Conservation (phyloP, 2,329 filamentous ascomycete species). For the Talaromyces pinophilus region DNA sequence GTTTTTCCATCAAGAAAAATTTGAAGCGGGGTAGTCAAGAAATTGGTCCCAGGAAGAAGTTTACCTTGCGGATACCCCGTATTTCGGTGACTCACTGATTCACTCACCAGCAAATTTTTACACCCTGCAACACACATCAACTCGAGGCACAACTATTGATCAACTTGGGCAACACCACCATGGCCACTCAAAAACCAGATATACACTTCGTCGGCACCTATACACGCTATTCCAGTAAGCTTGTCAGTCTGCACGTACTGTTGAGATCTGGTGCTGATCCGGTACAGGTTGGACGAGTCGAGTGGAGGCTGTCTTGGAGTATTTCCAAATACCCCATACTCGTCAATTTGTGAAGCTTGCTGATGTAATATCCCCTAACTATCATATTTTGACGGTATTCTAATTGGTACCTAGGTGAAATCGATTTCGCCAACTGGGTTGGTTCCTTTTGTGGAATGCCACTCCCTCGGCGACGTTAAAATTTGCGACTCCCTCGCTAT, state of each 20-base stretch:
- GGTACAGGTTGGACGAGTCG: slow-evolving; percentile 38
- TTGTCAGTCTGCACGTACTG: not conserved
- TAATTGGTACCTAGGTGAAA: not conserved
- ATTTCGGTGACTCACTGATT: not conserved
- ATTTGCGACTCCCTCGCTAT: not conserved
- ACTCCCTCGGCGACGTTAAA: not conserved
- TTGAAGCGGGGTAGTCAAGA: not conserved
- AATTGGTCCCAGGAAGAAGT: too few relatives aligned
- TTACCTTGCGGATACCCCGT: too few relatives aligned
- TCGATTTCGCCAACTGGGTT: not conserved
- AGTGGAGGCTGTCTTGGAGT: slow-evolving; percentile 37
- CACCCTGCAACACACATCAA: not conserved
- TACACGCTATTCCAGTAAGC: slow-evolving; percentile 39
- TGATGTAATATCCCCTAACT: not conserved
- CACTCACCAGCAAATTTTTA: not conserved
- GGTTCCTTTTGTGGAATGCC: not conserved
- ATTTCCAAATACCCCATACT: slow-evolving; percentile 37
- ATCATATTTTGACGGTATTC: not conserved
- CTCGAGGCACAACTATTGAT: not conserved
- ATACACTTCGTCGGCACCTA: slow-evolving; percentile 34
- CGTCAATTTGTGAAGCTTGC: slow-evolving; percentile 26
- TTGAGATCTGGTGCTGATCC: slow-evolving; percentile 6
- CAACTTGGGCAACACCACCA: not conserved
- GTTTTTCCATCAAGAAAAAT: not conserved
- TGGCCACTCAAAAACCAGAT: slow-evolving; percentile 21